Evolutionary conservation across 768 basidiomycete genomes (phyloP), one percentile per base, ranked within the genome.

Genomic region (Imleria badia): DNA sequence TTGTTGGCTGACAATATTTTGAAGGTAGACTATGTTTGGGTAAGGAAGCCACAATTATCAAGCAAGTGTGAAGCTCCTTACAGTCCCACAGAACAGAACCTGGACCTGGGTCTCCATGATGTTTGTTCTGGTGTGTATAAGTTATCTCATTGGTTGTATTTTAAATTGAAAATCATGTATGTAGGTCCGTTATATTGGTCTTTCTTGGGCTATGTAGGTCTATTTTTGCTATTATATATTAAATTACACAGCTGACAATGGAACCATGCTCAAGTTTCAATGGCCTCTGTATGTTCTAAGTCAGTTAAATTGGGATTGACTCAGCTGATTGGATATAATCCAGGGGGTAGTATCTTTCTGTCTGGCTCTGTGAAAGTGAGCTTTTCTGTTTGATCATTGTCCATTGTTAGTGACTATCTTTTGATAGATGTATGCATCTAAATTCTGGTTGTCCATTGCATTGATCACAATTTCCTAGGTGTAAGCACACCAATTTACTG

Each of bases 21-120:
- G 26, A 48, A 63, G 62, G 12, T 63, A 34, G 54, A 62, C 1
- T 63, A 60, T 33, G 30, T 63, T 33, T 62, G 62, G 60, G 61
- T 62, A 11, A 41, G 51, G 31, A 26, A 35, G 2, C 15, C 36
- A 7, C 6, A n/a, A 19, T 26, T 19, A 38, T n/a, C 2, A 12
- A 31, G 20, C 33, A 14, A 17, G 6, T 5, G n/a, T 8, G 0
- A 10, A 14, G 8, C 15, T 26, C 3, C 17, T 58, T 15, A 57
- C 12, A 15, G 13, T n/a, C 1, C 3, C 10, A 31, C 31, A 61
- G 60, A 10, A 26, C 2, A 45, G 10, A 40, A 30, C 30, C 1
- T 62, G 60, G 60, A 51, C 48, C 15, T 45, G 55, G 48, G 49
- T 61, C n/a, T 61, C 60, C 4, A 30, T 15, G 1, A n/a, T 58